phyloP scores from a whole-genome alignment of 2,329 filamentous ascomycete genomes.

The Aspergillus fumigatiaffinis region DNA sequence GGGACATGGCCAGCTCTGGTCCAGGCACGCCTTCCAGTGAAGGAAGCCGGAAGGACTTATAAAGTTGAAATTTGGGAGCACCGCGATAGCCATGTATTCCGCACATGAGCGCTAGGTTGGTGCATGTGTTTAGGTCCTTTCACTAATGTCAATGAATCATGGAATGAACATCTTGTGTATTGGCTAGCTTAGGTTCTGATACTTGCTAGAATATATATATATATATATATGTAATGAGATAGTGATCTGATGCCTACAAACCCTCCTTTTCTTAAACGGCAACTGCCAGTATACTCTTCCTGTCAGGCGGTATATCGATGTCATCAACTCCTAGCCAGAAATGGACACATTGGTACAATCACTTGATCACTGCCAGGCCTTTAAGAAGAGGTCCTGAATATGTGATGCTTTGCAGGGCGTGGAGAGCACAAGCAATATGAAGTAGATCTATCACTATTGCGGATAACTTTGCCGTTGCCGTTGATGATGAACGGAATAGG shows the following conservation, averaged over 20 bases:
- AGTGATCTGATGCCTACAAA: background rate
- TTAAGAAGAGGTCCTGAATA: background rate
- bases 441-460: background rate
- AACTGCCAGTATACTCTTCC: too few species aligned
- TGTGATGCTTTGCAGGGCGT: too few species aligned
- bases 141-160: background rate
- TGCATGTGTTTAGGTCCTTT: background rate
- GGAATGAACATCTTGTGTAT: background rate
- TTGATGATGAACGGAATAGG: too few species aligned
- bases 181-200: background rate
- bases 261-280: too few species aligned
- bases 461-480: background rate
- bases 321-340: background rate
- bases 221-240: background rate
- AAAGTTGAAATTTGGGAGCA: conserved; percentile 6
- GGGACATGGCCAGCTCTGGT: conserved; percentile 38
- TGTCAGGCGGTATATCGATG: background rate
- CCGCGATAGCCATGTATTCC: background rate
- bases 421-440: too few species aligned
- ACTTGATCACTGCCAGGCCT: too few species aligned
- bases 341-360: background rate
- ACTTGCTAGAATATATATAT: background rate
- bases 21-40: conserved; percentile 35
- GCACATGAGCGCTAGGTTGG: background rate
- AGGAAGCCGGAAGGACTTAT: conserved; percentile 35